These are phyloP conservation scores for Thoreauomyces humboldtii DNA, from an alignment of 192 early-diverging fungal genomes.

Conservation along the genomic window DNA sequence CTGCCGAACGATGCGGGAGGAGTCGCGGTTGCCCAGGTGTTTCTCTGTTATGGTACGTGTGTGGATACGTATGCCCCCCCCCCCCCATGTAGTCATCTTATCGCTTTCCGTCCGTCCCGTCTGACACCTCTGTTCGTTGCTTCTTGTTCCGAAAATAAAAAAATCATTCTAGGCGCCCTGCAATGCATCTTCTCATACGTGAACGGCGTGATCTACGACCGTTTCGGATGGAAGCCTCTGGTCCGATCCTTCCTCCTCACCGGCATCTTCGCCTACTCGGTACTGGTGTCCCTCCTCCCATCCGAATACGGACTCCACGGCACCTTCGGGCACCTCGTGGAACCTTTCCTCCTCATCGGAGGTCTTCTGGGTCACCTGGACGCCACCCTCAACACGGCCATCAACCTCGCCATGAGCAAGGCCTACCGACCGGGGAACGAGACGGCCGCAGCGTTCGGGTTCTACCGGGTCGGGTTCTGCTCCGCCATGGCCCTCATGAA, in stretches of 20 bases:
- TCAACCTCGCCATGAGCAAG: constrained; percentile 22
- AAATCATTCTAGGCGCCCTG: constrained; percentile 10
- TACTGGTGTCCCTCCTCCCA: constrained; percentile 17
- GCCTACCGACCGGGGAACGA: not conserved
- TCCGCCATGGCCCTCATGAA: constrained; percentile 19
- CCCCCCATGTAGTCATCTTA: no score
- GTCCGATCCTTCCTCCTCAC: constrained; percentile 14
- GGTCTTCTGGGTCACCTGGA: constrained; percentile 18
- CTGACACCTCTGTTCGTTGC: no score
- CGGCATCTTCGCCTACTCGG: constrained; percentile 7
- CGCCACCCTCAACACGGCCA: constrained; percentile 21
- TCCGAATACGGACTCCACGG: not conserved
- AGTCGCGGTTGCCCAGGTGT: constrained; percentile 18
- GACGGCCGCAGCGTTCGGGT: constrained; percentile 29
- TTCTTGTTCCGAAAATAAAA: no score
- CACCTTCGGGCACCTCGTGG: not conserved
- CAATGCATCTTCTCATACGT: constrained; percentile 26
- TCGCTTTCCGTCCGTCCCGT: no score
- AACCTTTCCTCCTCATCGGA: constrained; percentile 17
- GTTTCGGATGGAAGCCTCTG: constrained; percentile 22
- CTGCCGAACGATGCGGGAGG: constrained; percentile 9
- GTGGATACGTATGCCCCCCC: no score
- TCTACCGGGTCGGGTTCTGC: constrained; percentile 30
- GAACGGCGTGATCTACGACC: constrained; percentile 33
- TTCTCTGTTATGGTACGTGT: constrained; percentile 27